Evolutionary conservation across 2,329 filamentous ascomycete genomes (phyloP), one percentile per base, ranked within the genome.

Genomic region (Colletotrichum godetiae): DNA sequence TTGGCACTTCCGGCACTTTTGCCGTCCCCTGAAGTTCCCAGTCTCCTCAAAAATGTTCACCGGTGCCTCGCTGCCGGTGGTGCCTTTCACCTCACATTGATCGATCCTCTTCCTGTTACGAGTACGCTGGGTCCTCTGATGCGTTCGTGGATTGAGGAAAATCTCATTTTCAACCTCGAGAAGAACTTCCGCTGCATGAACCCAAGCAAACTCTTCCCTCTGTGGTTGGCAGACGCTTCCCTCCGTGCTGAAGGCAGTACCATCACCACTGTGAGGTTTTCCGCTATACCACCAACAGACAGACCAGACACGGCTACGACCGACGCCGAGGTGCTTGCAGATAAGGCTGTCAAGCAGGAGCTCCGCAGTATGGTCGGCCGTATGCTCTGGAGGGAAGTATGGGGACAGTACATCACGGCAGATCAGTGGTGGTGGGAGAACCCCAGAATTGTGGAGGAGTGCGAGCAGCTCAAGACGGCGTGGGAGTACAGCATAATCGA

Each of bases 351-450:
- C 1, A 84, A 85, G 74, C 83, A 80, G 1, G 85, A 90, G 76
- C 82, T 92, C 4, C 86, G 86, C 68, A 88, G 84, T 68, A 79
- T 87, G 2, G 83, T 89, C 1, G 89, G 89, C 0, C 85, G 89
- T 46, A 86, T 89, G 83, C 81, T 92, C 22, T 92, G 90, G 90
- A 85, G 86, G 76, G 87, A 91, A 76, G 85, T 90, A 13, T 92
- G 90, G 90, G 90, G 90, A 0, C 77, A 78, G 3, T 87, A 85
- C 72, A 85, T 90, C 10, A 84, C 83, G 3, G 84, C 84, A 0
- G 79, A 85, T 7, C 82, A 78, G 56, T 91, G 89, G 89, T 92
- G 90, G 90, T 92, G 90, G 90, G 88, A 92, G 55, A 87, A 91
- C 37, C 80, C 82, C 13, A 84, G 80, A 1, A 89, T 88, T 69